Conservation (phyloP, 1,139 yeast species). For the Torulaspora globosa region DNA sequence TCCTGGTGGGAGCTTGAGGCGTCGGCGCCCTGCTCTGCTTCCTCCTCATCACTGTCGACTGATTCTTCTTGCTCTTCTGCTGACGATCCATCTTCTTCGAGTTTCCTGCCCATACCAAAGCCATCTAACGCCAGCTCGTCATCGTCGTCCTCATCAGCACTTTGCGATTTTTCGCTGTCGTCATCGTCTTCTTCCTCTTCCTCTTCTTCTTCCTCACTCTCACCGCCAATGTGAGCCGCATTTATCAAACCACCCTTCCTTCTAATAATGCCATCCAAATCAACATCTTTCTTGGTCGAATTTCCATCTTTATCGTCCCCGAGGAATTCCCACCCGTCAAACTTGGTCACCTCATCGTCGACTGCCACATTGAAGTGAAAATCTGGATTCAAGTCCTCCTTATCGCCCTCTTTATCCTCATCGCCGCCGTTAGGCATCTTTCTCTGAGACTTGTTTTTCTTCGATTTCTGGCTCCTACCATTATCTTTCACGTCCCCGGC, state of each 20-base stretch:
- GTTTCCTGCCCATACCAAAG: constrained; percentile 57
- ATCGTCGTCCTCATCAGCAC: constrained; percentile 38
- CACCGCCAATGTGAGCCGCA: constrained; percentile 46
- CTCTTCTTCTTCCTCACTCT: constrained; percentile 36
- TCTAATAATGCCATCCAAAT: constrained; percentile 77
- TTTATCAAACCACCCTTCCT: constrained; percentile 71
- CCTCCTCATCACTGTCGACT: constrained; percentile 35
- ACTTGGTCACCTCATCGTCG: constrained; percentile 45
- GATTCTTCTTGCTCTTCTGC: constrained; percentile 32
- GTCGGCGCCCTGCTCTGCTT: constrained; percentile 26
- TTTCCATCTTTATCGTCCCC: constrained; percentile 42
- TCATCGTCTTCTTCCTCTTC: constrained; percentile 40
- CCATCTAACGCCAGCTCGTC: constrained; percentile 67
- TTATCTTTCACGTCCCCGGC: constrained; percentile 2
- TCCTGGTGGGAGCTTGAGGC: constrained; percentile 33
- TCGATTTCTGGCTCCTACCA: constrained; percentile 19
- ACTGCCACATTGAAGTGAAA: constrained; percentile 66
- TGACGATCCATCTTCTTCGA: constrained; percentile 21
- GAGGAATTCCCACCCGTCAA: constrained; percentile 82
- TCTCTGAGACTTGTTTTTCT: constrained; percentile 32
- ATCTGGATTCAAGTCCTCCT: constrained; percentile 63
- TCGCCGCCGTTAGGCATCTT: constrained; percentile 36
- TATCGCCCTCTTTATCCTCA: constrained; percentile 47
- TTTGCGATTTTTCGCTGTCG: constrained; percentile 32
- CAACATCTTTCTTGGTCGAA: constrained; percentile 57